Base-by-base conservation (phyloP, 257 asterid genomes). In the Solanum acaule region DNA sequence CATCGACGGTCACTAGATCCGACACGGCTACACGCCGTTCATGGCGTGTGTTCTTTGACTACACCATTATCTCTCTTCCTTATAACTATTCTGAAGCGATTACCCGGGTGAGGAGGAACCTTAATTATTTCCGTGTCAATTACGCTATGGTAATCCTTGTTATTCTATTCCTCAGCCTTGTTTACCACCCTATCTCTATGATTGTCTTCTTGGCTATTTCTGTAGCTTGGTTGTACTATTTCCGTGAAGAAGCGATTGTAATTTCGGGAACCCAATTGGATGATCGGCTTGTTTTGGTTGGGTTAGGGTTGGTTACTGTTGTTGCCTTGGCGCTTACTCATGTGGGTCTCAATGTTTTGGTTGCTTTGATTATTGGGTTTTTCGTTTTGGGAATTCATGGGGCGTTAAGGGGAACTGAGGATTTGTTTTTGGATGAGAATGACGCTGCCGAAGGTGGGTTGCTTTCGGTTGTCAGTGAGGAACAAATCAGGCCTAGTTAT, bases 131-230 rank as follows among this genome's bases (percentile, higher is more conserved):
- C 89, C 98, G 98, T 61, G 91, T 90, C 82, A 96, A 96, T 87
- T 95, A 96, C 96, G 92, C 96, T 42, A 76, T 93, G 84, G 89
- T 94, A 84, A 61, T 92, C 59, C 97, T 95, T 52, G 27, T 87
- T 18, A 88, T 94, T 89, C 93, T 96, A 84, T 95, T 96, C 93
- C 91, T 93, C 93, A 91, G 98, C 92, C 95, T 96, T 31, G 89
- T 96, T 15, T 96, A 92, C 92, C 96, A 95, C 88, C 98, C 99
- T 1, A 23, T 95, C 68, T 96, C 99, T 67, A 93, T 96, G 95
- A 92, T 96, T n/a, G 95, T 94, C 3, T 96, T 94, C 93, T 86
- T 95, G 81, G 84, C 87, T 67, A 73, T 92, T 18, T 93, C 73
- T 88, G 34, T 90, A 9, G 94, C 90, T 27, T 96, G 99, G 99